Evolutionary conservation across 495 filamentous ascomycete genomes (phyloP), one percentile per base, ranked within the genome.

Genomic region (Hyaloscypha variabilis): DNA sequence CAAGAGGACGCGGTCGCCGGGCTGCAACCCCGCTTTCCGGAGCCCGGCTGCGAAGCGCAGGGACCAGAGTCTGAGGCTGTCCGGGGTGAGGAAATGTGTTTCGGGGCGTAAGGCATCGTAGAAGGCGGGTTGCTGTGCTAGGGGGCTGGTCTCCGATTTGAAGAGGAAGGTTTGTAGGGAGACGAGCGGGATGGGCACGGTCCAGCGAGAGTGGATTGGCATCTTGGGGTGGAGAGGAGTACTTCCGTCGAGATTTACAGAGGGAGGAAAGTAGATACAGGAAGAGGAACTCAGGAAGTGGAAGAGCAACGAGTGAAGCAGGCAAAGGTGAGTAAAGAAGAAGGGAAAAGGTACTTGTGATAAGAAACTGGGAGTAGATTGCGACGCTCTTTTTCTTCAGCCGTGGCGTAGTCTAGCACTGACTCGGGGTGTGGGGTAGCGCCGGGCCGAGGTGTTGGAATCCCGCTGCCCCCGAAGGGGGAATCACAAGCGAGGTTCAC

Each of bases 31-130:
- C 3, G 82, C 82, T 55, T 83, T 80, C 31, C 78, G 80, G 36
- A 96, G 78, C 2, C 92, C 92, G 1, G 86, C 75, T 11, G 92
- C 92, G 24, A 96, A 75, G 11, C 90, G 85, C 72, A 92, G 86
- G 56, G 85, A 80, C 81, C 89, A 89, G 63, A 88, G 77, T 51
- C 91, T 89, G 76, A 88, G 91, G 64, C 81, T 77, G 73, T 81
- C 76, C 6, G 75, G 72, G 10, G 82, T 85, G 34, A 90, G 79
- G 68, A 78, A 83, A 63, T 87, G 81, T 6, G 80, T 82, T 21
- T 84, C 80, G 17, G 87, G 85, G 1, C 78, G 75, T 6, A 63
- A 88, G 17, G 89, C 80, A 71, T 85, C 83, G 63, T 84, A 73
- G 55, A 82, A 82, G 59, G 74, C 71, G 60, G 74, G 64, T 24